Base-by-base conservation (phyloP, 176 grass and related monocot species). In the Lolium rigidum region DNA sequence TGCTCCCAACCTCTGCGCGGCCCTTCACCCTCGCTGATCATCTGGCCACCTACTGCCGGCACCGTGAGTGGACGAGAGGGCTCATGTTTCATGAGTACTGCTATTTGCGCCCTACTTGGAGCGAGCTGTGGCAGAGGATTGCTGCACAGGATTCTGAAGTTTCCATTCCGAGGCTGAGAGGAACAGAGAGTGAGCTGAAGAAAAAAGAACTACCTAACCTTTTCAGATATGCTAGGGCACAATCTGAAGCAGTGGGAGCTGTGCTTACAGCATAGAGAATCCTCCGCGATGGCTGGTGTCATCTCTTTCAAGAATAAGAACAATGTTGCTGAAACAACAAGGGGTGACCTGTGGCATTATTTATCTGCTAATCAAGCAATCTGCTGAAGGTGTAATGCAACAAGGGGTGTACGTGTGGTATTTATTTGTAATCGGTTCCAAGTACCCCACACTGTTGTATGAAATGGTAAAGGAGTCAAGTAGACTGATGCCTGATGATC, bases 21-120 rank as follows among this genome's bases (percentile, higher is more conserved):
- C 66, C 66, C 3, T 69, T 69, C 18, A 69, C 66, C 35, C 66
- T 69, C 8, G 35, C 9, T 13, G 16, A 69, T 10, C 66, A 69
- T 20, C 66, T 69, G 66, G 66, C 35, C 35, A 69, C 66, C 16
- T 69, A 69, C 66, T 69, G 66, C 8, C 66, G 66, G 1, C 66
- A 69, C 66, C 66, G 66, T 3, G 66, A 69, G 66, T 69, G 66
- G 66, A 69, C 66, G 8, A 69, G 66, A 20, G 66, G 66, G 66
- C 66, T 69, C 66, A 69, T 69, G 66, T 69, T 69, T 69, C 66
- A 69, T 16, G 66, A 69, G 16, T 4, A 69, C 66, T 69, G 35
- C 35, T 69, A 4, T 4, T 0, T 69, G 35, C 17, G 66, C 66
- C 35, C 66, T 41, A 41, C 15, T 5, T 69, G 66, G 17, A 69